These are phyloP conservation scores for Marchantia polymorpha DNA, from an alignment of 225 moss, liverwort and hornwort genomes.

Conservation along the genomic window DNA sequence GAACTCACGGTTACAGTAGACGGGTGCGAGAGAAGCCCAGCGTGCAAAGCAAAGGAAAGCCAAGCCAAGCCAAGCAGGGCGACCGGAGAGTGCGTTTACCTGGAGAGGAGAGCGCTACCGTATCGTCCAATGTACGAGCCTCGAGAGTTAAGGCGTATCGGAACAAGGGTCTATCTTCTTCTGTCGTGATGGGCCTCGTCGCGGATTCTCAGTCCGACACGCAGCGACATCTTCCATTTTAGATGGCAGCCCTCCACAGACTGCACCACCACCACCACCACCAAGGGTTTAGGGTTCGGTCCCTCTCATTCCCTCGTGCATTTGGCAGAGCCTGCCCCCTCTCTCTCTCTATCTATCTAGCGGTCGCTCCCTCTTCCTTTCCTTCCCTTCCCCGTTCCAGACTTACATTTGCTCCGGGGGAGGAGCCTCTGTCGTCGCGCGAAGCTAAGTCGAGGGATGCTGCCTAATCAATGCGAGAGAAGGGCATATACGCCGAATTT, in stretches of 20 bases:
- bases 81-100: background rate
- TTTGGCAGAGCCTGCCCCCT: background rate
- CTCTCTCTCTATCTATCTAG: too few relatives aligned
- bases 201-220: too few relatives aligned
- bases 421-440: too few relatives aligned
- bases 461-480: too few relatives aligned
- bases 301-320: background rate
- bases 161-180: background rate
- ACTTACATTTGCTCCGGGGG: too few relatives aligned
- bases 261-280: background rate
- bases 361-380: too few relatives aligned
- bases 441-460: too few relatives aligned
- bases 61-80: too few relatives aligned
- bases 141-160: background rate
- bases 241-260: background rate
- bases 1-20: background rate
- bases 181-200: background rate
- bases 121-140: background rate
- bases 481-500: too few relatives aligned
- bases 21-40: background rate
- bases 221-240: too few relatives aligned
- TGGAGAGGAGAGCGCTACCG: background rate
- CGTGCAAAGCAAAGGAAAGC: background rate
- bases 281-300: slow-evolving; percentile 16
- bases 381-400: too few relatives aligned